phyloP scores from a whole-genome alignment of 192 early-diverging fungal species.

The Mortierella antarctica region DNA sequence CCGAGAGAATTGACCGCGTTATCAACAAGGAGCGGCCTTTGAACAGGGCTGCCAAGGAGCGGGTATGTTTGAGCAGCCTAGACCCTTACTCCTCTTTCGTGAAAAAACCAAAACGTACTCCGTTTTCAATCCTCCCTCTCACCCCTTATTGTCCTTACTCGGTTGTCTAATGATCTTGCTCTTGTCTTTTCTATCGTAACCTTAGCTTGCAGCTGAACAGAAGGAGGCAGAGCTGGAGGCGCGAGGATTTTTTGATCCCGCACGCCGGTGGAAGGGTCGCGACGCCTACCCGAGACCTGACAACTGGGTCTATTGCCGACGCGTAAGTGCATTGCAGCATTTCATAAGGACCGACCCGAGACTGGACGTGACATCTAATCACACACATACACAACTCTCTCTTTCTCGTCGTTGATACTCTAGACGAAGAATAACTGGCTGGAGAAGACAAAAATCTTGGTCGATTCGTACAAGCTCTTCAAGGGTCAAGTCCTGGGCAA shows the following conservation, averaged over 20 bases:
- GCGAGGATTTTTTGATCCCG: slow-evolving; percentile 49
- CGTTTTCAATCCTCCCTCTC: not conserved
- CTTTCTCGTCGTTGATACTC: not conserved
- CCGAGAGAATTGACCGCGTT: slow-evolving; percentile 46
- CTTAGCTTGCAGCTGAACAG: slow-evolving; percentile 42
- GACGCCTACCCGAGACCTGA: slow-evolving; percentile 47
- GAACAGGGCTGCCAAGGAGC: slow-evolving; percentile 37
- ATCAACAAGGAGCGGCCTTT: slow-evolving; percentile 43
- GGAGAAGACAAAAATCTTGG: slow-evolving; percentile 45
- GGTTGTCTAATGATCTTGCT: not conserved
- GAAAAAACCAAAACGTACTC: not conserved
- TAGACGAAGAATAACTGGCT: slow-evolving; percentile 53
- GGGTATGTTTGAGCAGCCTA: slow-evolving; percentile 6
- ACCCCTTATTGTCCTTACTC: not conserved
- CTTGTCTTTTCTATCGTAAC: not conserved
- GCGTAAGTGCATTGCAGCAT: slow-evolving; percentile 15
- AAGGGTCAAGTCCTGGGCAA: slow-evolving; percentile 44
- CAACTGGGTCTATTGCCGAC: slow-evolving; percentile 50
- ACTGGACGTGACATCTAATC: not conserved
- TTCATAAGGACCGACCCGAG: not conserved
- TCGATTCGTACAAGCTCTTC: slow-evolving; percentile 35
- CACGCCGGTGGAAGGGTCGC: slow-evolving; percentile 49
- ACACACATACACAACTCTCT: not conserved
- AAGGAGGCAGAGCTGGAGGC: slow-evolving; percentile 49
- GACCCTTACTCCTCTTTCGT: not conserved